These are phyloP conservation scores for Cyclospora cayetanensis DNA, from an alignment of 169 alveolate species.

Conservation along the genomic window DNA sequence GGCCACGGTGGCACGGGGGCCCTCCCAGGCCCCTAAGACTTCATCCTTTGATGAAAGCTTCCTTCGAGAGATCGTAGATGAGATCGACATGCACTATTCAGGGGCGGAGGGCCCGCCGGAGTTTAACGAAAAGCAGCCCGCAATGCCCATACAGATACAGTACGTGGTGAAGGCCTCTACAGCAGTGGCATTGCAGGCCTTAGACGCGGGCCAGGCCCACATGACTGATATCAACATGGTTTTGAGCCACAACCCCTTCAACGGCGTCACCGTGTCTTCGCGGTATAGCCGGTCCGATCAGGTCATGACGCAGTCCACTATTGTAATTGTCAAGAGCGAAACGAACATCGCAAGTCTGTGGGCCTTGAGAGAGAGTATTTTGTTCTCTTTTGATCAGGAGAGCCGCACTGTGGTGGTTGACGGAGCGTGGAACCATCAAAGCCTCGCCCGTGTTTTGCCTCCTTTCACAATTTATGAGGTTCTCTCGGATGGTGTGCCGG, in stretches of 20 bases:
- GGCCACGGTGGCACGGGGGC: background rate
- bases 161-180: conserved; percentile 5
- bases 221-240: conserved; percentile 47
- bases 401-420: conserved; percentile 25
- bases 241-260: conserved; percentile 16
- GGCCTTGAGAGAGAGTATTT: background rate
- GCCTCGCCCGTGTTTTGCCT: conserved; percentile 1
- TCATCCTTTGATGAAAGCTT: conserved; percentile 1
- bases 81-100: conserved; percentile 19
- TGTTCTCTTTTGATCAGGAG: background rate
- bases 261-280: background rate
- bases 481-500: background rate
- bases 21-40: background rate
- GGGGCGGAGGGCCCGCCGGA: background rate
- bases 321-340: background rate
- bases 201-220: conserved; percentile 42
- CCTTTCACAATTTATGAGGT: background rate
- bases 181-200: conserved; percentile 11
- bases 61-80: conserved; percentile 31
- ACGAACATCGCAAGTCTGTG: background rate
- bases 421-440: conserved; percentile 7
- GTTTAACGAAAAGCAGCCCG: background rate
- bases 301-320: conserved; percentile 20
- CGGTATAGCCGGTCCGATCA: conserved; percentile 34
- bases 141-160: conserved; percentile 3